A percentile compares a stretch with the other conserved stretches of the same genome.
Conservation (phyloP, 2,329 filamentous ascomycete species). For the Ophiosphaerella korrae region DNA sequence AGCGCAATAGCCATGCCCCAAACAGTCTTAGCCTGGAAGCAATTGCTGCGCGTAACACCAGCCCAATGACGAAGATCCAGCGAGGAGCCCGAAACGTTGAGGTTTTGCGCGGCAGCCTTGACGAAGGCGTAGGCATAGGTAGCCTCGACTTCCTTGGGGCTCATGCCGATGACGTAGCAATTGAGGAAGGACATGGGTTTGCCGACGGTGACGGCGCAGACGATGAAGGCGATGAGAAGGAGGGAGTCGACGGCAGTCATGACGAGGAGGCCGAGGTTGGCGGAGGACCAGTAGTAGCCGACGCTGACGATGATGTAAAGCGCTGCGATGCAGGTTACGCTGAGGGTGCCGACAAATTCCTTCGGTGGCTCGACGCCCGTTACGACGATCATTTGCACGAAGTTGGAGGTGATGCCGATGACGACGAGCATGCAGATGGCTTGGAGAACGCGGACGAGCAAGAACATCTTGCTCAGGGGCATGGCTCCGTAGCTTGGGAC, state of each 20-base stretch:
- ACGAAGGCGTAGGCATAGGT: conserved; percentile 60
- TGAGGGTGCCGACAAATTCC: conserved; percentile 77
- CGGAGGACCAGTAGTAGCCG: conserved; percentile 80
- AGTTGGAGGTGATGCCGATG: conserved; percentile 81
- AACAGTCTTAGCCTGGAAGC: conserved; percentile 82
- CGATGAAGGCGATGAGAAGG: conserved; percentile 76
- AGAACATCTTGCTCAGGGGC: conserved; percentile 76
- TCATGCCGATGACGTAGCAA: conserved; percentile 64
- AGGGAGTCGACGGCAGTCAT: conserved; percentile 69
- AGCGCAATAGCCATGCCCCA: conserved; percentile 86
- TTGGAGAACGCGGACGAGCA: conserved; percentile 73
- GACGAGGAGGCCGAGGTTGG: conserved; percentile 75
- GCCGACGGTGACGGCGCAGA: conserved; percentile 77
- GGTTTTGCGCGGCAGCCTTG: conserved; percentile 57
- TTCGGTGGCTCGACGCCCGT: conserved; percentile 69
- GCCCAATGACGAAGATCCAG: conserved; percentile 62
- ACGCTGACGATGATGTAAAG: conserved; percentile 74
- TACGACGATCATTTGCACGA: conserved; percentile 75
- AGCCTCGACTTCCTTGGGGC: conserved; percentile 51
- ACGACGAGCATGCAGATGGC: conserved; percentile 73
- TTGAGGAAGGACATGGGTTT: conserved; percentile 79
- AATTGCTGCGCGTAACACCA: conserved; percentile 65
- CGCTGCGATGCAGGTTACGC: conserved; percentile 74
- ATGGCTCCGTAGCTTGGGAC: conserved; percentile 68
- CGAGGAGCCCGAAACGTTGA: conserved; percentile 56